Percentiles rank a stretch among this genome's conserved stretches.
phyloP scores from a whole-genome alignment of 495 filamentous ascomycete genomes.

The Xylaria longipes region DNA sequence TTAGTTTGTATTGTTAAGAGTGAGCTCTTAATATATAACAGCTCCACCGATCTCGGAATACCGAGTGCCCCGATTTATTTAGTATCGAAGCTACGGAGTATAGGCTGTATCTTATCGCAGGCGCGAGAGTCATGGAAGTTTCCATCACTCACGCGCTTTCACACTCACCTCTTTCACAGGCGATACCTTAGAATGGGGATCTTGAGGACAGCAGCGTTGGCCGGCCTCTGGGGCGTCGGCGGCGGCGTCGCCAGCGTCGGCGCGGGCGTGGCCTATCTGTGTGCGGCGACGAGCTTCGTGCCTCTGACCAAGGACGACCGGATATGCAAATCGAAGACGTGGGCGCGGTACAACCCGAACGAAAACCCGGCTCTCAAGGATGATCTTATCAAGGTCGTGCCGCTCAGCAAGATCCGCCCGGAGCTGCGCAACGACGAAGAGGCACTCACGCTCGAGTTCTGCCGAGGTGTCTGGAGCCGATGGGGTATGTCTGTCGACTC shows the following conservation, averaged over 20 bases:
- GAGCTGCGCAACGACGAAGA: slow-evolving; percentile 66
- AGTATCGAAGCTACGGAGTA: neutral
- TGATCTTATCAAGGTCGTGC: slow-evolving; percentile 65
- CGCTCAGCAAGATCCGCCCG: slow-evolving; percentile 67
- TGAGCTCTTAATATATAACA: neutral
- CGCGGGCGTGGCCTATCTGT: slow-evolving; percentile 36
- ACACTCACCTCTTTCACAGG: neutral
- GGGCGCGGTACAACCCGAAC: slow-evolving; percentile 65
- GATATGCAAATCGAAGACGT: slow-evolving; percentile 63
- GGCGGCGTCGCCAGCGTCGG: slow-evolving; percentile 42
- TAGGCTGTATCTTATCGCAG: neutral
- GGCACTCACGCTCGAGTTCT: slow-evolving; percentile 67
- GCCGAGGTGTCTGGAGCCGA: slow-evolving; percentile 70
- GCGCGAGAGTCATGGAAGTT: neutral
- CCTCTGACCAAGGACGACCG: slow-evolving; percentile 62
- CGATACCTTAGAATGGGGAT: slow-evolving; percentile 50
- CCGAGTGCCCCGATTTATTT: slow-evolving; percentile 10
- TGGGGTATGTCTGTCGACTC: slow-evolving; percentile 56
- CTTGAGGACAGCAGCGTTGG: slow-evolving; percentile 48
- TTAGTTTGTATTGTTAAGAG: neutral
- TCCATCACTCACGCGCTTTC: neutral
- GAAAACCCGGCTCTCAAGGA: slow-evolving; percentile 68
- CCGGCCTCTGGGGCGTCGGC: slow-evolving; percentile 44
- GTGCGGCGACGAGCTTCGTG: slow-evolving; percentile 41
- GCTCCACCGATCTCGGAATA: neutral